Conservation (phyloP, 2,329 filamentous ascomycete genomes). For the Cercospora nicotianae region DNA sequence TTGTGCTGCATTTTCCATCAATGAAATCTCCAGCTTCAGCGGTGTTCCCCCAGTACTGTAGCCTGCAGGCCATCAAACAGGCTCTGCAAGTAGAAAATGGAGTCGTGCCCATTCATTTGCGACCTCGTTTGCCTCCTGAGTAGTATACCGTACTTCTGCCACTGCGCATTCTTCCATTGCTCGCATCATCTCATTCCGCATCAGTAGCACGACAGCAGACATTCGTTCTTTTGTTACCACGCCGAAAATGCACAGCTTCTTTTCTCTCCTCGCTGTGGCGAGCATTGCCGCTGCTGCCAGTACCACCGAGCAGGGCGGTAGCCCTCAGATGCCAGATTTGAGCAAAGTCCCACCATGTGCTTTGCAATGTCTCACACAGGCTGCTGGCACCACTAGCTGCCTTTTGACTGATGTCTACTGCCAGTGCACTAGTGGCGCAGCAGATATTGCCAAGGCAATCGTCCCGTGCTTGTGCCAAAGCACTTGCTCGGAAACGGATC, state of each 20-base stretch:
- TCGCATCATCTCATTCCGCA: constrained; percentile 1
- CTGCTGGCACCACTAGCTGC: constrained; percentile 53
- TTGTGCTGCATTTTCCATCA: not conserved
- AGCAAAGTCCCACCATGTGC: constrained; percentile 20
- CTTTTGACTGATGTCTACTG: constrained; percentile 50
- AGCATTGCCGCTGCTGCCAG: constrained; percentile 1
- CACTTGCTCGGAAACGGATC: constrained; percentile 41
- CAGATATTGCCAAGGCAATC: constrained; percentile 43
- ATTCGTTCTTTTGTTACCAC: not conserved
- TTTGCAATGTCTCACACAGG: constrained; percentile 47
- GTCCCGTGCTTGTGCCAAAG: constrained; percentile 41
- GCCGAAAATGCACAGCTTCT: constrained; percentile 13
- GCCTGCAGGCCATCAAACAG: not conserved
- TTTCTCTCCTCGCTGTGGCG: constrained; percentile 11
- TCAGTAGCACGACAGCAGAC: constrained; percentile 5
- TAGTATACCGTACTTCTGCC: constrained; percentile 1
- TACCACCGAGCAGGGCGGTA: not conserved
- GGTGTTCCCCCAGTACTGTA: not conserved
- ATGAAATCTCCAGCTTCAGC: constrained; percentile 3
- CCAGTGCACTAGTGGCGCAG: constrained; percentile 51
- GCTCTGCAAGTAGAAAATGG: not conserved
- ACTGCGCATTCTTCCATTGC: not conserved
- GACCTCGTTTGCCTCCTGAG: not conserved
- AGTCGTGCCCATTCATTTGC: constrained; percentile 7
- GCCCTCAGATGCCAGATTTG: constrained; percentile 8